Base-by-base conservation (phyloP, 2,329 filamentous ascomycete species). In the Pseudocercospora musae region DNA sequence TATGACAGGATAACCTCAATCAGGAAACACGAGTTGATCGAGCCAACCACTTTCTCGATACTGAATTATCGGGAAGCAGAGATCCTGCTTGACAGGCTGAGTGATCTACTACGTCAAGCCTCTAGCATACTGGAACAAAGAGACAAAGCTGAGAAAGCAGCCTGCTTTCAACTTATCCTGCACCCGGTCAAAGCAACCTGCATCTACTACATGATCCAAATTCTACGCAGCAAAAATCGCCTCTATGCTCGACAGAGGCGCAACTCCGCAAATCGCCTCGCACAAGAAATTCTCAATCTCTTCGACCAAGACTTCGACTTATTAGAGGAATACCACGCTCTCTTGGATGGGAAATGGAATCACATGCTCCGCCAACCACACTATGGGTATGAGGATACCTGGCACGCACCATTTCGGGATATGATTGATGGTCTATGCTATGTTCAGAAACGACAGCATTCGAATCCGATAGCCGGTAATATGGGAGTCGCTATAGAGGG, bases 51-150 rank as follows among this genome's bases (percentile, higher is more conserved):
- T 2, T 89, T 85, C 75, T 87, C 82, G 50, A 74, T 87, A 2
- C 78, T 87, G 70, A 85, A 89, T 77, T 89, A 88, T 72, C 81
- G 85, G 66, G 87, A 89, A 76, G 86, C 84, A 1, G 84, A 88
- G 52, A 78, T 76, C 0, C 78, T 88, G 1, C 77, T 88, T 10
- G 76, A 78, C 2, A 79, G 84, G 63, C 89, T 86, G 86, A 72
- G 78, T 11, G 67, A 75, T 0, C 78, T 71, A 55, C 60, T 70
- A 13, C 62, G 42, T 11, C 69, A 70, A 31, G 63, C 56, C 5
- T 60, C 68, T 3, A 66, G 62, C 1, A 66, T 70, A 18, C 68
- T 70, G 61, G 68, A 66, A 58, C 20, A 55, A 8, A 42, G 48
- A 4, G 57, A 61, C 9, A 62, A 54, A 5, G 78, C 76, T 1